phyloP scores from a whole-genome alignment of 2,329 filamentous ascomycete species.

The Delphinella strobiligena region DNA sequence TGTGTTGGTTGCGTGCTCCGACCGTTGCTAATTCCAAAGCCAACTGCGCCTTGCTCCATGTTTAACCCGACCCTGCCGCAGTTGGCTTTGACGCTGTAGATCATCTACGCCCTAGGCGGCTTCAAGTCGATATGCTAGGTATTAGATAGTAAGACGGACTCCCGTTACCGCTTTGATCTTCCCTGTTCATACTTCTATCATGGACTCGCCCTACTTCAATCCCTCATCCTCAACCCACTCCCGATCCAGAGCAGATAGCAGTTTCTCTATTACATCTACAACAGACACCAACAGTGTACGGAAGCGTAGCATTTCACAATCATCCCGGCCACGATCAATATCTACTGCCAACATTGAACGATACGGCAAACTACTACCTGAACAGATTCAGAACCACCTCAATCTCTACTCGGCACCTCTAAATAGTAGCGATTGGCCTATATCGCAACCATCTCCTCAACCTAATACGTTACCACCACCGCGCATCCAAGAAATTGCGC shows the following conservation, averaged over 20 bases:
- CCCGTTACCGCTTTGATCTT: constrained; percentile 6
- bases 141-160: constrained; percentile 20
- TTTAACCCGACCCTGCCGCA: constrained; percentile 7
- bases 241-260: constrained; percentile 15
- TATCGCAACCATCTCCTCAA: constrained; percentile 21
- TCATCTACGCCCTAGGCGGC: constrained; percentile 6
- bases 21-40: constrained; percentile 8
- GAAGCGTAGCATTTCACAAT: constrained; percentile 17
- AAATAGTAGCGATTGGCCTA: constrained; percentile 17
- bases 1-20: constrained; percentile 9
- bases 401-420: constrained; percentile 2
- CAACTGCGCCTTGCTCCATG: constrained; percentile 9
- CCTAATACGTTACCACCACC: constrained; percentile 15
- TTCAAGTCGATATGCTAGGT: constrained; percentile 3
- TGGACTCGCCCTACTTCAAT: constrained; percentile 21
- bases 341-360: constrained; percentile 19
- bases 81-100: constrained; percentile 6
- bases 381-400: constrained; percentile 10
- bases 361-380: constrained; percentile 16
- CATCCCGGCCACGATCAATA: constrained; percentile 16
- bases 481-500: constrained; percentile 4
- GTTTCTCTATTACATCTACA: constrained; percentile 13
- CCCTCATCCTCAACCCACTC: constrained; percentile 14
- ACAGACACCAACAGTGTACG: constrained; percentile 17
- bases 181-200: constrained; percentile 12